Conservation (phyloP, 305 asterid species). For the Plantago rigida region DNA sequence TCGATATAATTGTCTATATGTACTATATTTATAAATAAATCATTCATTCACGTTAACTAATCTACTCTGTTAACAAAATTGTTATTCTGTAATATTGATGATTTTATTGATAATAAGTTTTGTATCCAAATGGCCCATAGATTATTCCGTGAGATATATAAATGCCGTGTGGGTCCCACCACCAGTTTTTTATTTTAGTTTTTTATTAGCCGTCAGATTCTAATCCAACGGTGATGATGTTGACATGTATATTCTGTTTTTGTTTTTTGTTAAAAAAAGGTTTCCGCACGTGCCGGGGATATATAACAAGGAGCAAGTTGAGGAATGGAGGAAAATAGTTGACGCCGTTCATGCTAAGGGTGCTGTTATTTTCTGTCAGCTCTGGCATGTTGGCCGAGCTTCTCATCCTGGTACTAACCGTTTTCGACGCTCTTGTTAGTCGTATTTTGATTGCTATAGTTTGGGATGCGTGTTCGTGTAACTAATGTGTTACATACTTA, state of each 20-base stretch:
- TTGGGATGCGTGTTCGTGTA: neutral
- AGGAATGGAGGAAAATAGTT: slow-evolving; percentile 77
- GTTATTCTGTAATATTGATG: too few relatives aligned
- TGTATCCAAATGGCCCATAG: too few relatives aligned
- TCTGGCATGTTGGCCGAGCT: slow-evolving; percentile 98
- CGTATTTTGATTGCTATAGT: neutral
- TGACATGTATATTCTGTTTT: neutral
- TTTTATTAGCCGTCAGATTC: neutral
- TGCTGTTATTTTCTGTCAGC: slow-evolving; percentile 74
- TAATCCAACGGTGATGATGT: slow-evolving; percentile 7
- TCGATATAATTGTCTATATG: too few relatives aligned
- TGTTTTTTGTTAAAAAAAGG: slow-evolving; percentile 31
- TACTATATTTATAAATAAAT: too few relatives aligned
- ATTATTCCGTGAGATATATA: neutral
- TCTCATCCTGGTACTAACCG: slow-evolving; percentile 61
- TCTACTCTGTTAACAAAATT: too few relatives aligned
- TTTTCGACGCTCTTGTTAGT: neutral
- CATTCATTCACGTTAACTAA: too few relatives aligned
- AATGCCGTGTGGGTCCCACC: slow-evolving; percentile 12
- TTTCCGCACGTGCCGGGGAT: slow-evolving; percentile 96
- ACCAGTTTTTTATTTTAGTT: slow-evolving; percentile 2
- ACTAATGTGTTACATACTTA: too few relatives aligned
- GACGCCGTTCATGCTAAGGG: slow-evolving; percentile 75
- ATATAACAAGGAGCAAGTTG: slow-evolving; percentile 65
- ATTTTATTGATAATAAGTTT: too few relatives aligned